Conservation (phyloP, 2,329 filamentous ascomycete genomes). For the Fusarium brachygibbosum region DNA sequence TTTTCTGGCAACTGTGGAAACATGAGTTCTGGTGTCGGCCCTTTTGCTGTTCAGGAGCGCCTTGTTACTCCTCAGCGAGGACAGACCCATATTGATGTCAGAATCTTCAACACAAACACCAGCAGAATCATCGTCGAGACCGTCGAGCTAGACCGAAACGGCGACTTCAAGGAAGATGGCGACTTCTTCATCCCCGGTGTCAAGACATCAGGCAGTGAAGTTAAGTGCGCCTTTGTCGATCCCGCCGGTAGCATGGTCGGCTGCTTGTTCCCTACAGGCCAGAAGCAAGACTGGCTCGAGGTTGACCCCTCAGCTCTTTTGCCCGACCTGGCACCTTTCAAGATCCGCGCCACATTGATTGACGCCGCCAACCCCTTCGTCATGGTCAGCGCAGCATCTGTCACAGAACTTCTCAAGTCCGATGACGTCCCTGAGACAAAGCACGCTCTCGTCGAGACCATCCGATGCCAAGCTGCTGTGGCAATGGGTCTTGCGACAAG, state of each 20-base stretch:
- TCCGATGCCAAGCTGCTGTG: slow-evolving; percentile 67
- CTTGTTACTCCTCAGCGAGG: slow-evolving; percentile 49
- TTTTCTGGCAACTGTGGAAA: slow-evolving; percentile 74
- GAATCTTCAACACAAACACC: slow-evolving; percentile 75
- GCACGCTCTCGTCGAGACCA: slow-evolving; percentile 59
- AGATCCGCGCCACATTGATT: slow-evolving; percentile 52
- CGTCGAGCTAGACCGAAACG: slow-evolving; percentile 62
- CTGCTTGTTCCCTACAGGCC: slow-evolving; percentile 69
- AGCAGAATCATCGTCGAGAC: slow-evolving; percentile 67
- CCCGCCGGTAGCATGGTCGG: slow-evolving; percentile 73
- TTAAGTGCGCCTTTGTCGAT: slow-evolving; percentile 70
- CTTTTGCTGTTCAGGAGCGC: slow-evolving; percentile 69
- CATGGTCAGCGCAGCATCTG: slow-evolving; percentile 60
- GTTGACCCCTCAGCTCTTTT: background rate
- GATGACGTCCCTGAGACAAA: slow-evolving; percentile 5
- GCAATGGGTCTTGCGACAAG: slow-evolving; percentile 67
- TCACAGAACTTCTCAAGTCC: slow-evolving; percentile 39
- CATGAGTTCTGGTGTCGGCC: slow-evolving; percentile 71
- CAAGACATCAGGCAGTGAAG: slow-evolving; percentile 63
- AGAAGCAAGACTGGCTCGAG: slow-evolving; percentile 55
- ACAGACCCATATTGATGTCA: slow-evolving; percentile 50
- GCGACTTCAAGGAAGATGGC: slow-evolving; percentile 63
- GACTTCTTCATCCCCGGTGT: slow-evolving; percentile 72
- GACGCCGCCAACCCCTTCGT: slow-evolving; percentile 58
- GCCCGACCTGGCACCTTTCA: slow-evolving; percentile 48